phyloP scores from a whole-genome alignment of 2,329 filamentous ascomycete genomes.

The Colletotrichum melonis region DNA sequence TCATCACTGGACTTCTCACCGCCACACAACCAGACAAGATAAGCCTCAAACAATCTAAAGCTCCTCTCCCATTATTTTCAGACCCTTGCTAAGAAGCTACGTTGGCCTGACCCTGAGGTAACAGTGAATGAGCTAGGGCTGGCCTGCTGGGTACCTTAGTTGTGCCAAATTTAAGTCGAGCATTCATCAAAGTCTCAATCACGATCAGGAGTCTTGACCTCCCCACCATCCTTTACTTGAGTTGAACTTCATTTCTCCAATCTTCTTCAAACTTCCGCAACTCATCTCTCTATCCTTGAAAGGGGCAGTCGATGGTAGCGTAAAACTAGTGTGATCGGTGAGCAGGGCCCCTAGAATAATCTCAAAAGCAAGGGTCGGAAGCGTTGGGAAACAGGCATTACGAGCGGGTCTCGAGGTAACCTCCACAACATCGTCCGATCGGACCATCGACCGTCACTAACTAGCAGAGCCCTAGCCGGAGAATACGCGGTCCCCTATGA shows the following conservation, averaged over 20 bases:
- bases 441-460: background rate
- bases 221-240: constrained; percentile 3
- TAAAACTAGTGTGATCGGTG: background rate
- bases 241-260: constrained; percentile 7
- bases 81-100: background rate
- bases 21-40: no score
- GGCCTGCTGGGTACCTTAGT: background rate
- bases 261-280: background rate
- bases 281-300: background rate
- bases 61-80: background rate
- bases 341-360: background rate
- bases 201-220: background rate
- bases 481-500: background rate
- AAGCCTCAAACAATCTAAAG: background rate
- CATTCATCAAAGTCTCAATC: background rate
- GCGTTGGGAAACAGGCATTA: background rate
- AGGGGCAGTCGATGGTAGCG: background rate
- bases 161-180: background rate
- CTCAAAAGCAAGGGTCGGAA: background rate
- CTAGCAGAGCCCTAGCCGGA: background rate
- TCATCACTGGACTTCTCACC: background rate
- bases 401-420: background rate
- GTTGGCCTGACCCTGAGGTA: background rate
- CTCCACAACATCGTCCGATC: background rate
- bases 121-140: background rate